Conservation (phyloP, 2,329 filamentous ascomycete genomes). For the Hirsutella minnesotensis region DNA sequence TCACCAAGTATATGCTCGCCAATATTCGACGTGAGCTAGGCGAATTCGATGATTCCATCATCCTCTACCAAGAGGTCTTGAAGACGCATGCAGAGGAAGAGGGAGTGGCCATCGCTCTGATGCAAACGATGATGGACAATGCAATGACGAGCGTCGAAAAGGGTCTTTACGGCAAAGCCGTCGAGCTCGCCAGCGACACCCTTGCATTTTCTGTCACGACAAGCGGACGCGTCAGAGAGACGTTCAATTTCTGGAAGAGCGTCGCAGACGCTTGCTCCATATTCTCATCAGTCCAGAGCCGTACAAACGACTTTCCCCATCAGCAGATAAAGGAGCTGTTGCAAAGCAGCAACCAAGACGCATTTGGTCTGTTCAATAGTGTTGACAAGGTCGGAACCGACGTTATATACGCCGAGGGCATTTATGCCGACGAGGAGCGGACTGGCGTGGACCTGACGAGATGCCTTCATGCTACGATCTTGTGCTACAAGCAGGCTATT, state of each 20-base stretch:
- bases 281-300: conserved; percentile 67
- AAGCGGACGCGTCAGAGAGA: conserved; percentile 46
- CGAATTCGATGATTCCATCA: conserved; percentile 75
- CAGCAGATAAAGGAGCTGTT: conserved; percentile 48
- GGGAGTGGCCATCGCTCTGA: conserved; percentile 74
- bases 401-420: conserved; percentile 30
- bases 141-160: conserved; percentile 66
- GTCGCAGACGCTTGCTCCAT: conserved; percentile 80
- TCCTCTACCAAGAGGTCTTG: conserved; percentile 65
- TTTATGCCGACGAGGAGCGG: conserved; percentile 34
- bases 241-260: conserved; percentile 93
- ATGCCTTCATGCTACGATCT: conserved; percentile 59
- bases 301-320: conserved; percentile 49
- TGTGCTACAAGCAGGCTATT: conserved; percentile 82
- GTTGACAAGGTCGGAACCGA: conserved; percentile 50
- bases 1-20: conserved; percentile 90
- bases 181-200: conserved; percentile 56
- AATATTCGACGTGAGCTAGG: conserved; percentile 89
- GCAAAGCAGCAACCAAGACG: conserved; percentile 34
- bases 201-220: conserved; percentile 60
- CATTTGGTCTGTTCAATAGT: conserved; percentile 52
- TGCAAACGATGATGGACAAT: conserved; percentile 80
- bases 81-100: conserved; percentile 59
- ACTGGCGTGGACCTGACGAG: conserved; percentile 39
- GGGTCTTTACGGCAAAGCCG: conserved; percentile 76